Conservation (phyloP, 116 monocot genomes). For the Posidonia oceanica region DNA sequence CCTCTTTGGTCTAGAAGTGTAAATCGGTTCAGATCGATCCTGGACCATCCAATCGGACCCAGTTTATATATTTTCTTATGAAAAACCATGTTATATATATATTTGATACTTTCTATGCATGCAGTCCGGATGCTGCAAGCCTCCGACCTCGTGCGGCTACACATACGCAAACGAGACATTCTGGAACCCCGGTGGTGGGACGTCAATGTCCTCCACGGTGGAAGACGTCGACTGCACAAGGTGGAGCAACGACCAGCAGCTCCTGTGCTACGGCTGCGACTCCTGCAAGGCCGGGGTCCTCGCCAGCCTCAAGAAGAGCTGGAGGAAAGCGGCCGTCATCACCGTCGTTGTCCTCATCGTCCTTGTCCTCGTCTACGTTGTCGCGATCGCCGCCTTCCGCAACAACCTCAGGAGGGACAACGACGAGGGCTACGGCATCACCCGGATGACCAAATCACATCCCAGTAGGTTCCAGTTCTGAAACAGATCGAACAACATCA, state of each 20-base stretch:
- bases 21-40: too few relatives aligned
- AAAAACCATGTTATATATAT: too few relatives aligned
- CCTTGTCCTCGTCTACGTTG: conserved; percentile 19
- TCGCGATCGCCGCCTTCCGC: conserved; percentile 25
- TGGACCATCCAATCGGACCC: too few relatives aligned
- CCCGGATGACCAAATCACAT: conserved; percentile 1
- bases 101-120: not conserved
- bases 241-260: conserved; percentile 26
- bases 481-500: not conserved
- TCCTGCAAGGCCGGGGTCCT: conserved; percentile 45
- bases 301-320: conserved; percentile 22
- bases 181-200: conserved; percentile 16
- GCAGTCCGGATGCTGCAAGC: conserved; percentile 49
- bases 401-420: conserved; percentile 11
- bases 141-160: conserved; percentile 24
- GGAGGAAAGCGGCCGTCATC: conserved; percentile 21
- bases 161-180: conserved; percentile 20
- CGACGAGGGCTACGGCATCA: conserved; percentile 1
- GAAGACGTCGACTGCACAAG: conserved; percentile 14
- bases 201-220: not conserved
- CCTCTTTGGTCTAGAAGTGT: too few relatives aligned
- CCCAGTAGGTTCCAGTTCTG: conserved; percentile 7
- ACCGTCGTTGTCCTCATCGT: conserved; percentile 25
- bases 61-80: too few relatives aligned
- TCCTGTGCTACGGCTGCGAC: conserved; percentile 33